Conservation (phyloP, 192 early-diverging fungal genomes). For the Mortierella antarctica region DNA sequence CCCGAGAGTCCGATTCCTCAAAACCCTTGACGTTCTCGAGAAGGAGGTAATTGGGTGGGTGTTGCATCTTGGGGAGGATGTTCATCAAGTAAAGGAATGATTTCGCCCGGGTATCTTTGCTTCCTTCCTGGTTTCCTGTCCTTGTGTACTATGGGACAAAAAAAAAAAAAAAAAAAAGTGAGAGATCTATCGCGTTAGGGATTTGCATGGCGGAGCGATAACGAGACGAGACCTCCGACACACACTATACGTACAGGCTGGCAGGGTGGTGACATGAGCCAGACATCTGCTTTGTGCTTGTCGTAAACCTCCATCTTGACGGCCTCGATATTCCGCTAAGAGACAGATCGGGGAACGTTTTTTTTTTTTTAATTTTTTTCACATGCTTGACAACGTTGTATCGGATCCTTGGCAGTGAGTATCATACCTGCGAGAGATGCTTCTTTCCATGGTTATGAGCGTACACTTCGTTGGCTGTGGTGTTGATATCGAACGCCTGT, state of each 20-base stretch:
- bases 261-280: conserved; percentile 87
- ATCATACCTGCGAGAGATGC: conserved; percentile 33
- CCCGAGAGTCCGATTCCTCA: conserved; percentile 61
- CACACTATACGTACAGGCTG: conserved; percentile 63
- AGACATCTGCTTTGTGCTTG: conserved; percentile 72
- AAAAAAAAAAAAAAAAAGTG: background rate
- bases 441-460: conserved; percentile 68
- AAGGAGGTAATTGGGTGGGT: conserved; percentile 71
- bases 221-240: background rate
- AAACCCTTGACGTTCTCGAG: conserved; percentile 89
- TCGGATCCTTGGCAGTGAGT: background rate
- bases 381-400: background rate
- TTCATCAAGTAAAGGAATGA: conserved; percentile 80
- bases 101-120: conserved; percentile 76
- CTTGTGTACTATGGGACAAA: conserved; percentile 69
- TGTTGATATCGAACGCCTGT: conserved; percentile 96
- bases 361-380: too few relatives aligned
- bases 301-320: conserved; percentile 69
- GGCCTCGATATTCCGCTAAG: conserved; percentile 72
- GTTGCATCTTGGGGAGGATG: conserved; percentile 64
- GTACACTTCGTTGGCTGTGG: conserved; percentile 85
- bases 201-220: background rate
- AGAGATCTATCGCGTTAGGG: background rate
- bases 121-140: conserved; percentile 76
- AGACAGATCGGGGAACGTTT: conserved; percentile 1